phyloP scores from a whole-genome alignment of 345 rosid genomes.

The Euphorbia lathyris region DNA sequence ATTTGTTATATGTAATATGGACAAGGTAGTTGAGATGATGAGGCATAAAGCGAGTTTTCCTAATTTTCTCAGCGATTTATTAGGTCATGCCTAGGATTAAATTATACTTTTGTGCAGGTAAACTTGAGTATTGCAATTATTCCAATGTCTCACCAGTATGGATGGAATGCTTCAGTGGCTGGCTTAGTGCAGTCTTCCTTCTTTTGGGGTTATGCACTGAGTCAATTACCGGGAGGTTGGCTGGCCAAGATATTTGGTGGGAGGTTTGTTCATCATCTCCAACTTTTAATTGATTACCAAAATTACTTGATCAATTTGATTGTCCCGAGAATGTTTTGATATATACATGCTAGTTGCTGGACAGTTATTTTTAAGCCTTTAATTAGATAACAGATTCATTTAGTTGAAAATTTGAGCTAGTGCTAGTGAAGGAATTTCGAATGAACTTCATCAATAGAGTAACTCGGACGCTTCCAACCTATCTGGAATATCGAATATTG shows the following conservation, averaged over 20 bases:
- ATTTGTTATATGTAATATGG: slow-evolving; percentile 93
- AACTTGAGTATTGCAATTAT: slow-evolving; percentile 93
- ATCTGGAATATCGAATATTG: too few relatives aligned
- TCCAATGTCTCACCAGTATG: slow-evolving; percentile 95
- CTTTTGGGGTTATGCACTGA: slow-evolving; percentile 96
- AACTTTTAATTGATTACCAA: not conserved
- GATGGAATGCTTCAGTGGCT: slow-evolving; percentile 81
- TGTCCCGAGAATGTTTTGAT: not conserved
- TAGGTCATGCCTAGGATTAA: not conserved
- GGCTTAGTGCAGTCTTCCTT: slow-evolving; percentile 93
- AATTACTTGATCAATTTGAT: not conserved
- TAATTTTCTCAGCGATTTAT: not conserved
- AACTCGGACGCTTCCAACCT: too few relatives aligned
- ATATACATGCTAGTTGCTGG: not conserved
- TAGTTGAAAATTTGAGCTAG: not conserved
- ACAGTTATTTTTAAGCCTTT: not conserved
- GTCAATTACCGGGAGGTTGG: slow-evolving; percentile 97
- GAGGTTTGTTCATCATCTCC: slow-evolving; percentile 49
- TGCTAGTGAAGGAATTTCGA: too few relatives aligned
- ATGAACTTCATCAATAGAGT: too few relatives aligned
- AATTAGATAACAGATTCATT: too few relatives aligned
- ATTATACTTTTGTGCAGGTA: slow-evolving; percentile 45
- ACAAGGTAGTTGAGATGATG: slow-evolving; percentile 44
- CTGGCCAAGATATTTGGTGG: slow-evolving; percentile 89
- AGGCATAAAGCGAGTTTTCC: not conserved